Evolutionary conservation across 352 stramenopile species (phyloP).

Genomic region (Phytophthora tentaculata): DNA sequence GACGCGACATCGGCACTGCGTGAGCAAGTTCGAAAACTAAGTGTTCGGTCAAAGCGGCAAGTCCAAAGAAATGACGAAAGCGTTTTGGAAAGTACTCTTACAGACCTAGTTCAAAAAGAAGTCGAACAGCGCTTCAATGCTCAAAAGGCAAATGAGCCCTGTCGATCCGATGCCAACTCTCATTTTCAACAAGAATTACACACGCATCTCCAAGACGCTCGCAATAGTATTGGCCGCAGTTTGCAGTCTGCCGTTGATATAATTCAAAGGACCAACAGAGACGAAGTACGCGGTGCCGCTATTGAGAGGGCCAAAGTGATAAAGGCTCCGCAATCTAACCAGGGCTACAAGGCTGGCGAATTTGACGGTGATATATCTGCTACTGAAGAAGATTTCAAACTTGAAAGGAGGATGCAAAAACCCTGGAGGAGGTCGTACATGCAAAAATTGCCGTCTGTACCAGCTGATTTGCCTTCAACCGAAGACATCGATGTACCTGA

Average conservation of each 20-base stretch:
- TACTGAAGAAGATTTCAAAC: no score
- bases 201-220: background rate
- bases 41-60: background rate
- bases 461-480: no score
- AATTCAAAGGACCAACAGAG: background rate
- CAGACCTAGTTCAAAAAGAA: background rate
- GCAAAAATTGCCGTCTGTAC: no score
- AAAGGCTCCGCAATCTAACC: no score
- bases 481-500: no score
- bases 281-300: background rate
- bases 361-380: no score
- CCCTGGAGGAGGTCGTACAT: no score
- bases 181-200: background rate
- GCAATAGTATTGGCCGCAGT: background rate
- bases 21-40: background rate
- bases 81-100: background rate
- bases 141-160: background rate
- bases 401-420: no score
- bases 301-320: no score
- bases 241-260: background rate
- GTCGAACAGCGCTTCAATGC: background rate
- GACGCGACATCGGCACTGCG: background rate
- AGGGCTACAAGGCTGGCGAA: no score
- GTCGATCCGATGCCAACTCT: background rate
- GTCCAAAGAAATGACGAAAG: background rate